Base-by-base conservation (phyloP, 352 stramenopile species). In the Poterioochromonas sp. region DNA sequence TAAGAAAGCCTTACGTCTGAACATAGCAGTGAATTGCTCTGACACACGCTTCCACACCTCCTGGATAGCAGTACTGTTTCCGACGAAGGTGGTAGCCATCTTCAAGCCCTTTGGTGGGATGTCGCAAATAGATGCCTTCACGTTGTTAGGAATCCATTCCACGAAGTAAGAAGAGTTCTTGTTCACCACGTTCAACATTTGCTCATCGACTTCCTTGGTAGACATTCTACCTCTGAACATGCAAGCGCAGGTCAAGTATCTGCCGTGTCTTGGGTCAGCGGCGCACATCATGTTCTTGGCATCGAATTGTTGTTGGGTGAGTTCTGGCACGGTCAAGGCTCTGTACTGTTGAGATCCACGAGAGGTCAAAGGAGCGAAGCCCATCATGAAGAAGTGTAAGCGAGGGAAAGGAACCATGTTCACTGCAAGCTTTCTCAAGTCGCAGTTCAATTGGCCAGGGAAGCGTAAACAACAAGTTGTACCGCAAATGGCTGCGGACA, bases 261-360 rank as follows among this genome's bases (percentile, higher is more conserved):
- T 92, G 98, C 81, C 93, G 95, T 8, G 94, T 82, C 96, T 94
- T 84, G 96, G 96, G 87, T 99, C 96, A 62, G 93, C 91, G 54
- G 94, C 94, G 81, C 94, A 98, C 96, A 99, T 99, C 96, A 99
- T 99, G 87, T 98, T 99, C 89, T 98, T 98, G 41, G 95, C 93
- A 84, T 99, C 96, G 82, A 99, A 99, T 81, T 95, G 91, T 85
- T 98, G 94, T 83, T 97, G 88, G 41, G 96, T 99, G 53, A 99
- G 86, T 87, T 99, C 96, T 11, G 95, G 93, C 1, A 99, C 96
- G 32, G 93, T 97, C 73, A 98, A 84, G 34, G 91, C 91, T 82
- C 94, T 92, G 91, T 98, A 99, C 84, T 98, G 91, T 87, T 98
- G 93, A 71, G 93, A 98, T 73, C 90, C 91, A 82, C 87, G 88